Conservation (phyloP, 495 filamentous ascomycete species). For the Thermothielavioides terrestris region DNA sequence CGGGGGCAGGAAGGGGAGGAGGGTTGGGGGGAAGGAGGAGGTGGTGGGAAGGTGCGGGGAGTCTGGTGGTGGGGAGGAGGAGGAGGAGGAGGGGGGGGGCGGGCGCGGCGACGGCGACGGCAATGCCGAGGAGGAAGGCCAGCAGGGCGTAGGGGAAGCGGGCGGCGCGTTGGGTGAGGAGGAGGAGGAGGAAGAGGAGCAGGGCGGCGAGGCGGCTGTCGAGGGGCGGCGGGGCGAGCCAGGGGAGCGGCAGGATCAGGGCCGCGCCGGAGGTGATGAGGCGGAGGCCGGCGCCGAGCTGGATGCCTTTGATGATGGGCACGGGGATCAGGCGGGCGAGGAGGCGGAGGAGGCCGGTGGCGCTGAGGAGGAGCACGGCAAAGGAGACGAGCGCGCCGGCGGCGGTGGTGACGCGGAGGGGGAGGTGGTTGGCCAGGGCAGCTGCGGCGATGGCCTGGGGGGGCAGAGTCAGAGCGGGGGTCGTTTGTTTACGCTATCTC, state of each 20-base stretch:
- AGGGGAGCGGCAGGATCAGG: constrained; percentile 50
- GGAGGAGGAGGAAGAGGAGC: constrained; percentile 57
- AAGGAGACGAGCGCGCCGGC: constrained; percentile 69
- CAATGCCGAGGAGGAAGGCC: constrained; percentile 55
- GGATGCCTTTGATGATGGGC: constrained; percentile 87
- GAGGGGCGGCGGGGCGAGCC: constrained; percentile 49
- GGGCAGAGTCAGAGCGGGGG: too few species aligned
- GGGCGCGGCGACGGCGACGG: too few species aligned
- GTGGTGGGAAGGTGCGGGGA: not conserved
- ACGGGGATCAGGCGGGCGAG: constrained; percentile 65
- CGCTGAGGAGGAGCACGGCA: constrained; percentile 64
- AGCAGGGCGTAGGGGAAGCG: constrained; percentile 68
- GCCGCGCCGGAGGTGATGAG: constrained; percentile 53
- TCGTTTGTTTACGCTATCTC: too few species aligned
- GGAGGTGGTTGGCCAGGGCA: constrained; percentile 53
- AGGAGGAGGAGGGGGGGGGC: constrained; percentile 33
- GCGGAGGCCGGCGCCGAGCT: constrained; percentile 79
- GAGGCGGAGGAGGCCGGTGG: constrained; percentile 65
- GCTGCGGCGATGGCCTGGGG: constrained; percentile 75
- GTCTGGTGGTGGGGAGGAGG: constrained; percentile 3
- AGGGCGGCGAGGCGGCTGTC: constrained; percentile 71
- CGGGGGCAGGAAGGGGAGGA: constrained; percentile 35
- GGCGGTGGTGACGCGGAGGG: constrained; percentile 58
- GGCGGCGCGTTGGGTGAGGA: constrained; percentile 50
- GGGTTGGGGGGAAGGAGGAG: not conserved